Evolutionary conservation across 208 protist species (phyloP), one percentile per base, ranked within the genome.

Genomic region (Wallacemonas sp.): DNA sequence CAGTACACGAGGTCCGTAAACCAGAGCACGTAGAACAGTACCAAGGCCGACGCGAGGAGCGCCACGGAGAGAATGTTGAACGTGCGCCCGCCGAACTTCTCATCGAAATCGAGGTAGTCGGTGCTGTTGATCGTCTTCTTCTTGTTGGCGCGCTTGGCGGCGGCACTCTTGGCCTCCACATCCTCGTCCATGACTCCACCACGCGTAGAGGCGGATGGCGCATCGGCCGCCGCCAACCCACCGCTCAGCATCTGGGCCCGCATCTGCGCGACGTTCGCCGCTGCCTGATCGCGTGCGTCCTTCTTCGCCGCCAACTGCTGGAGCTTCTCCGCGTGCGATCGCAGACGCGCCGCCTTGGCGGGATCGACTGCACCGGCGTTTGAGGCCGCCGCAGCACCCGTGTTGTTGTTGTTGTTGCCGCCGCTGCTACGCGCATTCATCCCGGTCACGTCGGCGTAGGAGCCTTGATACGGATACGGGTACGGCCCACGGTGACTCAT

Each of bases 1-100:
- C 45, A 82, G 19, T 63, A 60, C 13, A 83, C 65, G 44, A 66
- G 69, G 21, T 83, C 64, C 3, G 77, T 83, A 58, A 83, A 83
- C 77, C 77, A 83, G 26, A 83, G 26, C 4, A 79, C 68, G 39
- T 83, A 83, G n/a, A 83, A 70, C 13, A 83, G 41, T 3, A 74
- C 1, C 3, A 83, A 50, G 4, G 77, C 73, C 10, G 63, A 30
- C 29, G 44, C 54, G 0, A 83, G 41, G 27, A 78, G 27, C 33
- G 46, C 15, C 3, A 30, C 68, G 48, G 33, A 68, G 22, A 58
- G 46, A 5, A 79, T 6, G 42, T 83, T 79, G 8, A 78, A 71
- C 39, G 50, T 71, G 37, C 29, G 46, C 19, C 60, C 66, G 17
- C 68, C 68, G 60, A 74, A 73, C 24, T 57, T 57, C 10, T 73